phyloP scores from a whole-genome alignment of 2,329 filamentous ascomycete genomes.

The Bipolaris oryzae region DNA sequence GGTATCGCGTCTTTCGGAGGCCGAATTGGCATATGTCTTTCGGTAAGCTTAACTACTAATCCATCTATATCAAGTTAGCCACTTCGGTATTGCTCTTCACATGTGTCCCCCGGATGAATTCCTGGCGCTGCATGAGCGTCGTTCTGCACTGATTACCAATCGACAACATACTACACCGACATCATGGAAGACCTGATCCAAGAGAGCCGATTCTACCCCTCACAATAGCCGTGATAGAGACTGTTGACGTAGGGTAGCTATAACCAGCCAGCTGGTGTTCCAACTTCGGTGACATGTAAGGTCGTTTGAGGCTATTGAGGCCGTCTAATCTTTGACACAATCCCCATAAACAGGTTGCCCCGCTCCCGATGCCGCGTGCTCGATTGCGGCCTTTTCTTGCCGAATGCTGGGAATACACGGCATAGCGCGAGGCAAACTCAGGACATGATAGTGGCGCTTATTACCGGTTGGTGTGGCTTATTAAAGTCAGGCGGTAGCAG shows the following conservation, averaged over 20 bases:
- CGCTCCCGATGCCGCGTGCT: not conserved
- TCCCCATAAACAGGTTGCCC: not conserved
- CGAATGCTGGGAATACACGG: not conserved
- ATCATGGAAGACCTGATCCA: no score
- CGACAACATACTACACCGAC: not conserved
- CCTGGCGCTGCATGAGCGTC: not conserved
- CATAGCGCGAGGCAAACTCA: not conserved
- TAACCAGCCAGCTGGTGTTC: not conserved
- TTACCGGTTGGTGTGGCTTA: not conserved
- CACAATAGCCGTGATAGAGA: not conserved
- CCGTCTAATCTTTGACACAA: not conserved
- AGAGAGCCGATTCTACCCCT: not conserved
- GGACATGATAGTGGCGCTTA: not conserved
- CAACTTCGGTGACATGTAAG: not conserved
- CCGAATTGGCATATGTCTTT: not conserved
- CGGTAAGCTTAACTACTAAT: not conserved
- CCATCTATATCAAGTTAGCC: not conserved
- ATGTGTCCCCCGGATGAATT: not conserved
- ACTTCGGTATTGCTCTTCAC: not conserved
- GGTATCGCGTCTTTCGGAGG: not conserved
- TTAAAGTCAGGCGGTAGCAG: not conserved
- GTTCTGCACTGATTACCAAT: not conserved
- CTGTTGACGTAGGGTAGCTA: not conserved
- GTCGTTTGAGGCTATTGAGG: not conserved
- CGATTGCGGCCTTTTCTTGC: not conserved